Base-by-base conservation (phyloP, 495 filamentous ascomycete genomes). In the Neurospora sp. region DNA sequence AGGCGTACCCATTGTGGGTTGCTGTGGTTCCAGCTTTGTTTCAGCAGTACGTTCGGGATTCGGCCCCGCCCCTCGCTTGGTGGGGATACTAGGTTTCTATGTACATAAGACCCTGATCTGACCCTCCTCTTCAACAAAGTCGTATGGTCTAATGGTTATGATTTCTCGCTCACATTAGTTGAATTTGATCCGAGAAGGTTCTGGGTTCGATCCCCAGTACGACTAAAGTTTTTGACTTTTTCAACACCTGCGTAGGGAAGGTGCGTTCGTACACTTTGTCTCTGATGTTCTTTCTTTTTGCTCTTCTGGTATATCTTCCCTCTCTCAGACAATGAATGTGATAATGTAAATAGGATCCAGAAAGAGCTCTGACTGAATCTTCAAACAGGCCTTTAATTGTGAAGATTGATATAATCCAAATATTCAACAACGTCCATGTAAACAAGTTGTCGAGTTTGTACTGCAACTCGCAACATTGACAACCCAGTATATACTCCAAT, bases 121-220 rank as follows among this genome's bases (percentile, higher is more conserved):
- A 2, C 7, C 1, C 27, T 18, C 3, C 0, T 4, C 0, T 4
- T 16, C 27, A 66, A 35, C 27, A 35, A 66, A 66, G 54, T 66
- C 54, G 54, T 66, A 66, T 66, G 54, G 54, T 66, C 54, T 66
- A 66, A 66, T 66, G 54, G 54, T 66, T 66, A 66, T 66, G 54
- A 66, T 66, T 66, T 66, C 54, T 66, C 54, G 54, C 18, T 66
- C 54, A 66, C 54, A 66, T 35, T 66, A 66, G 54, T 35, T 66
- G 54, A 66, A 66, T 66, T 14, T 66, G 54, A 66, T 66, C 54
- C 54, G 54, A 66, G 54, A 66, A 66, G 54, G 54, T 66, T 66
- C 54, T 66, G 54, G 54, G 54, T 66, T 66, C 54, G 54, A 66
- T 66, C 54, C 54, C 54, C 54, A 66, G 54, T 66, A 66, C 54